Percentiles rank a stretch among this genome's conserved stretches.
These are phyloP conservation scores for Aspergillus mulundensis DNA, from an alignment of 495 filamentous ascomycete species.

Conservation along the genomic window DNA sequence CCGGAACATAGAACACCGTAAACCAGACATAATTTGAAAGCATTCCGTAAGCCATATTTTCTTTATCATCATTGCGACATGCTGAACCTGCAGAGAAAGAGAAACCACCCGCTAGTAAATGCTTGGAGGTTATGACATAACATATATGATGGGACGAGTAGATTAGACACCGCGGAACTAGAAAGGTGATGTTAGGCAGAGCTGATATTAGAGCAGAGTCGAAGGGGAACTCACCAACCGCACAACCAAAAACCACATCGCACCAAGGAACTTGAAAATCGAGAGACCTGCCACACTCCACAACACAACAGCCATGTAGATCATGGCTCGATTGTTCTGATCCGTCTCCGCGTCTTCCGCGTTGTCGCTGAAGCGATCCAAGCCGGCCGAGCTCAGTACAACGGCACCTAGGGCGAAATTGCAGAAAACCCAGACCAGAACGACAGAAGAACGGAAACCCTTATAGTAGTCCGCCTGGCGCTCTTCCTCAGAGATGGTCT, in stretches of 20 bases:
- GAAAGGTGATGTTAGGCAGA: slow-evolving; percentile 16
- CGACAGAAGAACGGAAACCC: slow-evolving; percentile 86
- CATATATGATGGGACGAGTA: not conserved
- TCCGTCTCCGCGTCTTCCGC: slow-evolving; percentile 31
- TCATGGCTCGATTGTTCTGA: slow-evolving; percentile 52
- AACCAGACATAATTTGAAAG: not conserved
- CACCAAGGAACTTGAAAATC: slow-evolving; percentile 86
- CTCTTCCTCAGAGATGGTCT: slow-evolving; percentile 58
- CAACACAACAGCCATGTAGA: slow-evolving; percentile 87
- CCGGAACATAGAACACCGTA: not conserved
- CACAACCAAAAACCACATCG: slow-evolving; percentile 91
- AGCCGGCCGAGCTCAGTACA: slow-evolving; percentile 79
- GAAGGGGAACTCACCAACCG: slow-evolving; percentile 55
- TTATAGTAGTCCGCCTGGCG: slow-evolving; percentile 98
- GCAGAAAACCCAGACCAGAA: slow-evolving; percentile 93
- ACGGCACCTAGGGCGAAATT: slow-evolving; percentile 87
- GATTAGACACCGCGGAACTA: slow-evolving; percentile 51
- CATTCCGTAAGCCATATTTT: slow-evolving; percentile 5
- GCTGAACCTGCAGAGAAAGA: slow-evolving; percentile 15
- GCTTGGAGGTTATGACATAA: not conserved
- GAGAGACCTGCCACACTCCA: slow-evolving; percentile 88
- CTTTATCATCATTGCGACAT: slow-evolving; percentile 11
- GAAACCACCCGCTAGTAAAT: slow-evolving; percentile 1
- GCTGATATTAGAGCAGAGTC: not conserved
- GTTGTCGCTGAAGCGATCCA: slow-evolving; percentile 57